Evolutionary conservation across 345 rosid species (phyloP).

Genomic region (Physaria fendleri): DNA sequence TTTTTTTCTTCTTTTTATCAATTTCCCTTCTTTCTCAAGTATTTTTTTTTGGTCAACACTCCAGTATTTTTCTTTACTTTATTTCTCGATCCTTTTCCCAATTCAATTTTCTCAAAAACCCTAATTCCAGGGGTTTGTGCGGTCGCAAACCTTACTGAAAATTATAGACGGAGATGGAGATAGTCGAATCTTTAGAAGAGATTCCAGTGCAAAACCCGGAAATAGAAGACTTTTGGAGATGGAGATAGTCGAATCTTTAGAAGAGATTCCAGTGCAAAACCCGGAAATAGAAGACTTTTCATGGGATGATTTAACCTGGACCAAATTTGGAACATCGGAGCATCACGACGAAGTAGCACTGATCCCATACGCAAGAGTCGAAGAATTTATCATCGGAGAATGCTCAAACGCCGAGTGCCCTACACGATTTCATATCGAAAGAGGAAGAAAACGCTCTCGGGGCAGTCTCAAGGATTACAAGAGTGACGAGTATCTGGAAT

Average conservation of each 20-base stretch:
- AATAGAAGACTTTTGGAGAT: constrained; percentile 64
- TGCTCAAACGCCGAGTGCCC: constrained; percentile 74
- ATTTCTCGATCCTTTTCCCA: constrained; percentile 24
- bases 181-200: constrained; percentile 46
- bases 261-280: constrained; percentile 59
- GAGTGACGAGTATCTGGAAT: constrained; percentile 74
- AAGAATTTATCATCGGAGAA: constrained; percentile 78
- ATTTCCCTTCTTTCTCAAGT: no score
- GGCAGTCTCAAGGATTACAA: constrained; percentile 73
- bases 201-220: constrained; percentile 66
- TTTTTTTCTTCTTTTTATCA: no score
- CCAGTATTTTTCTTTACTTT: background rate
- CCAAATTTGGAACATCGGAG: constrained; percentile 67
- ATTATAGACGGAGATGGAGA: constrained; percentile 32
- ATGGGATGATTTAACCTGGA: constrained; percentile 68
- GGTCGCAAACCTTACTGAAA: constrained; percentile 7
- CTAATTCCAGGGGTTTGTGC: constrained; percentile 1
- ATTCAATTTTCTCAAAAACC: constrained; percentile 13
- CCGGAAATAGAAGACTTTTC: constrained; percentile 71
- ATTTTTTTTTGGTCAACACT: no score
- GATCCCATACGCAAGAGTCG: constrained; percentile 63
- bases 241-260: constrained; percentile 53
- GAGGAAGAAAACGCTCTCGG: constrained; percentile 61
- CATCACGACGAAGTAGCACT: constrained; percentile 74
- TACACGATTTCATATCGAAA: constrained; percentile 81